phyloP scores from a whole-genome alignment of 2,329 filamentous ascomycete genomes.

The Ophiostoma piceae region DNA sequence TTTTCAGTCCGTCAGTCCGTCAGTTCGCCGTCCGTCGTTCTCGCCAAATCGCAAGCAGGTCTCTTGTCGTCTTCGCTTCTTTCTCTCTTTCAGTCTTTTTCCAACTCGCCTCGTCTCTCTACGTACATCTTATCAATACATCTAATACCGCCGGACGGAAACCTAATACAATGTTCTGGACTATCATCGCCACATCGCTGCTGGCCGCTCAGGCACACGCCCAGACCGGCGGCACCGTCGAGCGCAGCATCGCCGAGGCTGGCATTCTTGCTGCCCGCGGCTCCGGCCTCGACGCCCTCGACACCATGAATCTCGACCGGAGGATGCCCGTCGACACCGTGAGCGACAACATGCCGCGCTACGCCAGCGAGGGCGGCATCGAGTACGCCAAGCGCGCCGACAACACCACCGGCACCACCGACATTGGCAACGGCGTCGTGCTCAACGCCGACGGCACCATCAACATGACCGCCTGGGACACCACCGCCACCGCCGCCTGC shows the following conservation, averaged over 20 bases:
- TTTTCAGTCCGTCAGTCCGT: not conserved
- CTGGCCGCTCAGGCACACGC: constrained; percentile 37
- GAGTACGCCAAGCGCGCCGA: constrained; percentile 22
- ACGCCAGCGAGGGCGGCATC: constrained; percentile 11
- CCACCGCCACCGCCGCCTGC: constrained; percentile 55
- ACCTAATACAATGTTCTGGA: constrained; percentile 35
- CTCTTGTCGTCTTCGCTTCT: constrained; percentile 18
- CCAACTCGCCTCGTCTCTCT: not conserved
- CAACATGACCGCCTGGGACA: constrained; percentile 54
- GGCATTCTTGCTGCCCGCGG: constrained; percentile 25
- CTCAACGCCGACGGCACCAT: constrained; percentile 42
- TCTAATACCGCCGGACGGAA: constrained; percentile 26
- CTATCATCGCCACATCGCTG: constrained; percentile 34
- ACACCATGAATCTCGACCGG: constrained; percentile 29
- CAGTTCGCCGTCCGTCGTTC: not conserved
- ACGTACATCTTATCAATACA: not conserved
- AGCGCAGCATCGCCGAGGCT: constrained; percentile 27
- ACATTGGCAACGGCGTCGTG: constrained; percentile 30
- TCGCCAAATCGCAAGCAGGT: constrained; percentile 10
- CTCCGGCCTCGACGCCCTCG: constrained; percentile 22
- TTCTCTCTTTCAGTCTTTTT: not conserved
- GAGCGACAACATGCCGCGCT: constrained; percentile 25
- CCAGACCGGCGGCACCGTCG: constrained; percentile 33
- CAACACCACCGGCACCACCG: constrained; percentile 15
- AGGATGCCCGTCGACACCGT: constrained; percentile 28